These are phyloP conservation scores for Buxus sempervirens DNA, from an alignment of 164 flowering plant genomes.

Conservation along the genomic window DNA sequence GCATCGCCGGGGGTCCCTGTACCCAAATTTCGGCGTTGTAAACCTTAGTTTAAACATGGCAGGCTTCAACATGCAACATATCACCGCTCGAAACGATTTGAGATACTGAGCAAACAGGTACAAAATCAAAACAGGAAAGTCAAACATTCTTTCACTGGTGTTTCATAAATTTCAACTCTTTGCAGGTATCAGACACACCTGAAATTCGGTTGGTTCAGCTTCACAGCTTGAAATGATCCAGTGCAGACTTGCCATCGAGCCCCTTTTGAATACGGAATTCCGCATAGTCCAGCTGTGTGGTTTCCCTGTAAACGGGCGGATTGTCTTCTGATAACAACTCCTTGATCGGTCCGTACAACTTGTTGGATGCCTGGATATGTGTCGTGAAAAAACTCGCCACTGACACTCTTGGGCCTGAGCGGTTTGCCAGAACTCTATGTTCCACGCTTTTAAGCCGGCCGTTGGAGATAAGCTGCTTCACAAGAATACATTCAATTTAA, in stretches of 20 bases:
- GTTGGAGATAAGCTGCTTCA: constrained; percentile 27
- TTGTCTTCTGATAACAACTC: constrained; percentile 33
- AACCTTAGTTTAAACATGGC: no score
- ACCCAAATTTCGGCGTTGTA: no score
- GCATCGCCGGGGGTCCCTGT: no score
- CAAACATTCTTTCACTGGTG: no score
- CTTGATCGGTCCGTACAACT: constrained; percentile 33
- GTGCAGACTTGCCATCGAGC: constrained; percentile 11
- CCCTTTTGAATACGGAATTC: constrained; percentile 13
- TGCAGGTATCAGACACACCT: no score
- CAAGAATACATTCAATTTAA: background rate
- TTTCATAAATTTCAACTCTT: no score
- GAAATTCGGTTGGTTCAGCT: no score
- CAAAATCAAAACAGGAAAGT: no score
- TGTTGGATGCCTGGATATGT: background rate
- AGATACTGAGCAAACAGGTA: no score
- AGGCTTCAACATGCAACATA: no score
- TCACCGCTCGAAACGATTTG: no score
- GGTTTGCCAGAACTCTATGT: constrained; percentile 26
- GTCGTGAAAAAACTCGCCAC: constrained; percentile 28
- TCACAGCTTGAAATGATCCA: constrained; percentile 3
- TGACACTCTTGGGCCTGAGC: constrained; percentile 27
- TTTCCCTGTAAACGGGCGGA: constrained; percentile 26
- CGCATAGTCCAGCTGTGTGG: constrained; percentile 6
- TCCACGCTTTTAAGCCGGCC: constrained; percentile 26